Evolutionary conservation across 1,284 basidiomycete species (phyloP).

Genomic region (Macrocybe sp.): DNA sequence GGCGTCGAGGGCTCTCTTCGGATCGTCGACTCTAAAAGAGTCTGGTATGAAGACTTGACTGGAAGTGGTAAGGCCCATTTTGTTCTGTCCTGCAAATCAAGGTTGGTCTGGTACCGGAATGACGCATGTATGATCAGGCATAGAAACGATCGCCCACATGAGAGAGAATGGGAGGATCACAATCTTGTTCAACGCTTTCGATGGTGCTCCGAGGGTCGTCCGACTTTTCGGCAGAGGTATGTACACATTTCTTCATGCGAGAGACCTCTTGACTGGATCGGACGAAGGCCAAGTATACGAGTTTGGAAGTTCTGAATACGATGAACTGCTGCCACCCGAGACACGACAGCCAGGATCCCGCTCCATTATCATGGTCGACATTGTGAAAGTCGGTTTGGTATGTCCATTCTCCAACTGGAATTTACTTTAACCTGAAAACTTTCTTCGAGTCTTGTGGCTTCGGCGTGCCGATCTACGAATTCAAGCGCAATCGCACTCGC

Average conservation of each 20-base stretch:
- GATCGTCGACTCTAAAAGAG: constrained; percentile 35
- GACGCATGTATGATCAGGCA: constrained; percentile 27
- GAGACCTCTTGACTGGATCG: too few species aligned
- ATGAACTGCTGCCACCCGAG: constrained; percentile 31
- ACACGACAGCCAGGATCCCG: constrained; percentile 41
- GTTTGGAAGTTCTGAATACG: constrained; percentile 44
- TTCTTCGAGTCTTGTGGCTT: constrained; percentile 41
- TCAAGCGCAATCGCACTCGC: constrained; percentile 37
- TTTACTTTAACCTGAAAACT: not conserved
- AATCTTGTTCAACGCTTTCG: constrained; percentile 50
- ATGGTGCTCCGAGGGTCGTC: constrained; percentile 40
- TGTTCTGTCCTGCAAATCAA: not conserved
- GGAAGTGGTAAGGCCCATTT: constrained; percentile 40
- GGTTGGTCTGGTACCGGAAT: not conserved
- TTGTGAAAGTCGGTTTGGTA: constrained; percentile 44
- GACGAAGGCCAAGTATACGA: constrained; percentile 36
- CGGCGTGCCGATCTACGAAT: constrained; percentile 42
- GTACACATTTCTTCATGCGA: not conserved
- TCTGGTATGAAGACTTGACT: constrained; percentile 55
- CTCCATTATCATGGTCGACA: constrained; percentile 42
- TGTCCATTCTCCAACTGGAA: constrained; percentile 10
- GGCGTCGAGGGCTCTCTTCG: constrained; percentile 42
- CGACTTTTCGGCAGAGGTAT: constrained; percentile 47
- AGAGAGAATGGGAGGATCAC: constrained; percentile 52
- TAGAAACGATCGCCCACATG: constrained; percentile 50